phyloP scores from a whole-genome alignment of 352 stramenopile genomes.

The Pythium brassicae region DNA sequence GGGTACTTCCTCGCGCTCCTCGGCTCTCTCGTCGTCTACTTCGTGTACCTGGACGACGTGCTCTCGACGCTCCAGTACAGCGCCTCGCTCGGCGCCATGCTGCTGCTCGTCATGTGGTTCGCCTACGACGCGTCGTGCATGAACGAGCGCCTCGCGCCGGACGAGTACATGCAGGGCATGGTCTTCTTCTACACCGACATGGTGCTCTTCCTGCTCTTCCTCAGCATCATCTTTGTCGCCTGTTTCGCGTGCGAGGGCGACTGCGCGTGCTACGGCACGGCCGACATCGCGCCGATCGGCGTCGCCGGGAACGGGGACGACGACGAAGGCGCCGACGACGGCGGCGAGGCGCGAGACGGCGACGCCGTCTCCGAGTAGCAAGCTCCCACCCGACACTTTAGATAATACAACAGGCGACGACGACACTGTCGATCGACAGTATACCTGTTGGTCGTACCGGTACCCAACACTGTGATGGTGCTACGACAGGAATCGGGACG shows the following conservation, averaged over 20 bases:
- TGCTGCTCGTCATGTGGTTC: slow-evolving; percentile 80
- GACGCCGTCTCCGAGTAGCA: slow-evolving; percentile 9
- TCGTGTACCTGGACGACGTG: slow-evolving; percentile 43
- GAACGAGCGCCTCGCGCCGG: slow-evolving; percentile 67
- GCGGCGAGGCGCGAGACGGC: slow-evolving; percentile 21
- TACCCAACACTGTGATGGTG: too few species aligned
- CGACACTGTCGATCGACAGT: background rate
- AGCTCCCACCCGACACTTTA: background rate
- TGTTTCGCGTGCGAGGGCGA: slow-evolving; percentile 77
- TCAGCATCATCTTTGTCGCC: slow-evolving; percentile 74
- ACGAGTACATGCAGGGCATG: slow-evolving; percentile 84
- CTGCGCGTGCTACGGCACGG: slow-evolving; percentile 66
- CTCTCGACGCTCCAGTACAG: slow-evolving; percentile 53
- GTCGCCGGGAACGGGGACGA: slow-evolving; percentile 10
- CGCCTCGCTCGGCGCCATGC: slow-evolving; percentile 43
- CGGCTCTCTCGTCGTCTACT: slow-evolving; percentile 60
- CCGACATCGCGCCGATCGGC: slow-evolving; percentile 57
- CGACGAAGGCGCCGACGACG: slow-evolving; percentile 21
- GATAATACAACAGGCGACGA: background rate
- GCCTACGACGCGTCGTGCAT: slow-evolving; percentile 74
- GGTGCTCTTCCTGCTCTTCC: slow-evolving; percentile 73
- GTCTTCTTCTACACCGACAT: slow-evolving; percentile 85
- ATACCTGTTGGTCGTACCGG: too few species aligned
- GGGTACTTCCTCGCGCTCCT: slow-evolving; percentile 52
- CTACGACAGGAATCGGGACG: too few species aligned